phyloP scores from a whole-genome alignment of 2,329 filamentous ascomycete species.

The Ramichloridium luteum region DNA sequence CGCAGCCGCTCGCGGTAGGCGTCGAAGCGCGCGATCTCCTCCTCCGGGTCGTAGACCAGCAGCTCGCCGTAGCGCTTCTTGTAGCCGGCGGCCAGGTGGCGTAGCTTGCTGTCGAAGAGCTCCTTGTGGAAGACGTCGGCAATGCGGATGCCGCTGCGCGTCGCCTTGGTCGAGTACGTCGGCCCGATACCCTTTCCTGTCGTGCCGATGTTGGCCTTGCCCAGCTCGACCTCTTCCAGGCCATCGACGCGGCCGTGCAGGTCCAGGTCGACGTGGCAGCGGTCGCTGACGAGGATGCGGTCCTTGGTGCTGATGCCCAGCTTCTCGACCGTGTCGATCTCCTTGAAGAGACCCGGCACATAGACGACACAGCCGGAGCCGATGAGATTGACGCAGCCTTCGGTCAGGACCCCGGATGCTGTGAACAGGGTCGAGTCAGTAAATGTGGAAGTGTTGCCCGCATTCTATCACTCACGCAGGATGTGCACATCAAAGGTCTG shows the following conservation, averaged over 20 bases:
- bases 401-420: conserved; percentile 60
- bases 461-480: conserved; percentile 28
- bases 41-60: conserved; percentile 55
- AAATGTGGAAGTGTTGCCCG: background rate
- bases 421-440: conserved; percentile 11
- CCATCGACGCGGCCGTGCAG: conserved; percentile 57
- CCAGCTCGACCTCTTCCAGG: conserved; percentile 44
- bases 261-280: conserved; percentile 52
- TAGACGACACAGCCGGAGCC: conserved; percentile 55
- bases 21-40: conserved; percentile 53
- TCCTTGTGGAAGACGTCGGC: conserved; percentile 55
- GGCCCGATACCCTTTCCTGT: conserved; percentile 40
- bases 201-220: conserved; percentile 39
- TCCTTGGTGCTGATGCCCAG: conserved; percentile 48
- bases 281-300: conserved; percentile 52
- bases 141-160: conserved; percentile 54
- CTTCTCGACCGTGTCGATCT: conserved; percentile 47
- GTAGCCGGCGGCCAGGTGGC: conserved; percentile 49
- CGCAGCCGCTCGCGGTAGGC: conserved; percentile 46
- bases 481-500: conserved; percentile 47
- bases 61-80: conserved; percentile 58
- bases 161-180: conserved; percentile 51
- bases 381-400: conserved; percentile 59
- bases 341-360: conserved; percentile 54
- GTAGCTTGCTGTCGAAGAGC: conserved; percentile 54